Evolutionary conservation across 1,284 basidiomycete genomes (phyloP).

Genomic region (Trametes pubescens): DNA sequence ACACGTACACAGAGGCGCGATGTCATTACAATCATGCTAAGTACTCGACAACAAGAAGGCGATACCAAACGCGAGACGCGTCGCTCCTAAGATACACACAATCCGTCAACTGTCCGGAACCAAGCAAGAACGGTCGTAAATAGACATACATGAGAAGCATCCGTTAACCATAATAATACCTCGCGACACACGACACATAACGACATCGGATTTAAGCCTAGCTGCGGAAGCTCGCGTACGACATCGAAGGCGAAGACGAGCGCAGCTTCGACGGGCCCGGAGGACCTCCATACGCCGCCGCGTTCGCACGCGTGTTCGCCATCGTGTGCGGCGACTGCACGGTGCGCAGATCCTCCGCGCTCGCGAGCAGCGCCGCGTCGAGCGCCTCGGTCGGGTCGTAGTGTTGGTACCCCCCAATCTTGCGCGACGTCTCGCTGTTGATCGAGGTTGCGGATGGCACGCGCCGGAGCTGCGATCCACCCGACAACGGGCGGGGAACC

Average conservation of each 20-base stretch:
- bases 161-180: neutral
- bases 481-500: slow-evolving; percentile 36
- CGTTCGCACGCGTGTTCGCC: slow-evolving; percentile 42
- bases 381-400: slow-evolving; percentile 41
- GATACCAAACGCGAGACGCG: slow-evolving; percentile 6
- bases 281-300: slow-evolving; percentile 18
- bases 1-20: neutral
- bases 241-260: slow-evolving; percentile 33
- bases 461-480: slow-evolving; percentile 32
- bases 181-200: neutral
- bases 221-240: slow-evolving; percentile 34
- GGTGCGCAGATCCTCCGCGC: slow-evolving; percentile 39
- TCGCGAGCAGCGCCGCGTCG: slow-evolving; percentile 45
- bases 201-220: neutral
- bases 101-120: slow-evolving; percentile 2
- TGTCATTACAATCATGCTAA: slow-evolving; percentile 17
- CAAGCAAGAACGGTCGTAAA: slow-evolving; percentile 7
- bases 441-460: slow-evolving; percentile 40
- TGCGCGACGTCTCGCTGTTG: slow-evolving; percentile 38
- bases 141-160: slow-evolving; percentile 6
- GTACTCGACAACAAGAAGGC: slow-evolving; percentile 18
- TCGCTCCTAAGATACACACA: slow-evolving; percentile 20
- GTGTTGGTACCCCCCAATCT: slow-evolving; percentile 36
- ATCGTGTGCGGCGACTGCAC: slow-evolving; percentile 38
- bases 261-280: slow-evolving; percentile 22